Conservation (phyloP, 352 stramenopile species). For the Halophytophthora batemanensis region DNA sequence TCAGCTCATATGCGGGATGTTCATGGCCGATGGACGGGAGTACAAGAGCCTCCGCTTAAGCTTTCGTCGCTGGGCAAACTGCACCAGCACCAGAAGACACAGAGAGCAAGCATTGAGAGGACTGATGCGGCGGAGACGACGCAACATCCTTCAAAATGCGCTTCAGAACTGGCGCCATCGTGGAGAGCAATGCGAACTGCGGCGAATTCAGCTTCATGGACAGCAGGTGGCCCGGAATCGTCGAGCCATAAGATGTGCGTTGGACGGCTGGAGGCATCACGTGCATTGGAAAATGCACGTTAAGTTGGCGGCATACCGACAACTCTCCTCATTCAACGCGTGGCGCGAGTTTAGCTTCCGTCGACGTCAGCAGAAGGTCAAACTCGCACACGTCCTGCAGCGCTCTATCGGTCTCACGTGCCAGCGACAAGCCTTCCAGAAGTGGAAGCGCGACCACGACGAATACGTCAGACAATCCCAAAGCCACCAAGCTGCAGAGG, state of each 20-base stretch:
- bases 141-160: slow-evolving; percentile 4
- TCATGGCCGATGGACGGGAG: slow-evolving; percentile 22
- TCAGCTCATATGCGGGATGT: slow-evolving; percentile 30
- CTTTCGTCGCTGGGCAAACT: slow-evolving; percentile 16
- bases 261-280: slow-evolving; percentile 12
- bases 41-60: slow-evolving; percentile 9
- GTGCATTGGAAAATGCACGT: slow-evolving; percentile 3
- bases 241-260: background rate
- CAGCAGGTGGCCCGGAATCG: slow-evolving; percentile 4
- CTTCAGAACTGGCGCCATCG: slow-evolving; percentile 10
- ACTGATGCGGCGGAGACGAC: slow-evolving; percentile 6
- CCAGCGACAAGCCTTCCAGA: slow-evolving; percentile 16
- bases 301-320: slow-evolving; percentile 2
- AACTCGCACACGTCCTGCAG: slow-evolving; percentile 14
- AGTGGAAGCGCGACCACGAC: slow-evolving; percentile 20
- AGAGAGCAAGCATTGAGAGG: slow-evolving; percentile 8
- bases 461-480: background rate
- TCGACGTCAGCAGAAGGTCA: slow-evolving; percentile 4
- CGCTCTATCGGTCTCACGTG: slow-evolving; percentile 1
- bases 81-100: background rate
- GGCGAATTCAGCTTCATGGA: slow-evolving; percentile 2
- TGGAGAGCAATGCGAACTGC: background rate
- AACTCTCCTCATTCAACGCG: slow-evolving; percentile 11
- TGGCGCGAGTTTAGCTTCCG: slow-evolving; percentile 9
- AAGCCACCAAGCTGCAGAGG: slow-evolving; percentile 4